phyloP scores from a whole-genome alignment of 805 yeast genomes.

The Candida stauntonica region DNA sequence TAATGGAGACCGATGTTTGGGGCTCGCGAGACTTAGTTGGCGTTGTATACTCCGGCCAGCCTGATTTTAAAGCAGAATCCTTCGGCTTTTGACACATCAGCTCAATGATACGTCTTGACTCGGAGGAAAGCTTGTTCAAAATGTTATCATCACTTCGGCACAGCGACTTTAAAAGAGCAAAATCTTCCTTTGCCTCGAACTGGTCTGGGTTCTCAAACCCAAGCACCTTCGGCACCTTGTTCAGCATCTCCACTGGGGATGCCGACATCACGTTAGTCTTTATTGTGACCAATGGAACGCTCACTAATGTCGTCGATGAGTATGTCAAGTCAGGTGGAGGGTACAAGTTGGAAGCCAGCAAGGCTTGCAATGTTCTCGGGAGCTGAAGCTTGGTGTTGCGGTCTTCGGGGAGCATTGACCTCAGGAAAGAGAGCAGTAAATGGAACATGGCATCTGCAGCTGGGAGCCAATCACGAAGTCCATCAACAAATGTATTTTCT shows the following conservation, averaged over 20 bases:
- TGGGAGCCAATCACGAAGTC: constrained; percentile 70
- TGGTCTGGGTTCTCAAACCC: constrained; percentile 65
- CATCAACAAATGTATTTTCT: constrained; percentile 53
- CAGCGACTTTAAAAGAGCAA: constrained; percentile 64
- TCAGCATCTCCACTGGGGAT: constrained; percentile 55
- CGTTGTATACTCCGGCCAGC: constrained; percentile 33
- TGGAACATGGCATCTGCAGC: constrained; percentile 87
- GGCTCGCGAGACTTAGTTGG: constrained; percentile 24
- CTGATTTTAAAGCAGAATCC: constrained; percentile 34
- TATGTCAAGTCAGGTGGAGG: constrained; percentile 58
- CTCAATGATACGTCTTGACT: constrained; percentile 56
- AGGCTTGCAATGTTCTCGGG: constrained; percentile 62
- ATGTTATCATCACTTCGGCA: constrained; percentile 57
- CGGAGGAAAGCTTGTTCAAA: constrained; percentile 63
- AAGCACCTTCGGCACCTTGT: constrained; percentile 52
- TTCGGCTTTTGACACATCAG: constrained; percentile 33
- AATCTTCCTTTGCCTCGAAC: constrained; percentile 75
- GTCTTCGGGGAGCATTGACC: constrained; percentile 72
- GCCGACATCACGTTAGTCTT: constrained; percentile 36
- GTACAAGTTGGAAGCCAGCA: constrained; percentile 61
- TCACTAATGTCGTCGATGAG: constrained; percentile 36
- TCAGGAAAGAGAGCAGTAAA: constrained; percentile 65
- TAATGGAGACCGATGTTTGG: constrained; percentile 34
- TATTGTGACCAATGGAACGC: constrained; percentile 60
- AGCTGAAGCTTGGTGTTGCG: constrained; percentile 48